These are phyloP conservation scores for Carex pumila DNA, from an alignment of 176 grass and related monocot genomes.

Conservation along the genomic window DNA sequence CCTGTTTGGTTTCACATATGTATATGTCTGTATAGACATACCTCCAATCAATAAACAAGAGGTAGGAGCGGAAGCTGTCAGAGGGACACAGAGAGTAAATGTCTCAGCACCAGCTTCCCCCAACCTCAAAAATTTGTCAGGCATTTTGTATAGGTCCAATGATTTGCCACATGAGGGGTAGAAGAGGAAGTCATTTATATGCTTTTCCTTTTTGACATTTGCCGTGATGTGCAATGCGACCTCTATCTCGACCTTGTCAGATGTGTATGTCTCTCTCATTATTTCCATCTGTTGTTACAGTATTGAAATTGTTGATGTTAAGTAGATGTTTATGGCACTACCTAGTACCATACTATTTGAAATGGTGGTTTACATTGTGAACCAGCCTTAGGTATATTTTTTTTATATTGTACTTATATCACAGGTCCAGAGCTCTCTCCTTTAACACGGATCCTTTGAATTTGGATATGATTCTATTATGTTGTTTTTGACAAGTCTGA, in stretches of 20 bases:
- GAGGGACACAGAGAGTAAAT: slow-evolving; percentile 88
- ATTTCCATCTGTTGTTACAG: neutral
- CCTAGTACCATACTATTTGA: neutral
- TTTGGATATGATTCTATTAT: neutral
- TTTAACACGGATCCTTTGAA: neutral
- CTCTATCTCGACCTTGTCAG: slow-evolving; percentile 80
- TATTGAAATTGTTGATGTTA: neutral
- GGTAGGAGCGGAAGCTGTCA: slow-evolving; percentile 66
- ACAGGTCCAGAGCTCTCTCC: neutral
- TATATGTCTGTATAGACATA: slow-evolving; percentile 48
- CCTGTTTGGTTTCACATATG: neutral
- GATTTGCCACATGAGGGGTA: slow-evolving; percentile 82
- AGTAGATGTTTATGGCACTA: too few species aligned
- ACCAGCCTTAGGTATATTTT: neutral
- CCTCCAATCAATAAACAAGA: slow-evolving; percentile 72
- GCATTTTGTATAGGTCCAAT: slow-evolving; percentile 84
- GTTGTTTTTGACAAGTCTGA: neutral
- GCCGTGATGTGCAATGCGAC: slow-evolving; percentile 83
- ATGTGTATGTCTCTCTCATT: slow-evolving; percentile 49
- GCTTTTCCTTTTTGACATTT: slow-evolving; percentile 69
- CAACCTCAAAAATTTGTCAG: slow-evolving; percentile 57
- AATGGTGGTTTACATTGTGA: neutral
- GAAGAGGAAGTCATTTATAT: slow-evolving; percentile 83
- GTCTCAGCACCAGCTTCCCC: slow-evolving; percentile 67
- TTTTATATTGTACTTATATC: neutral